A percentile compares a stretch with the other conserved stretches of the same genome.
These are phyloP conservation scores for Pugionium cornutum DNA, from an alignment of 345 rosid genomes.

Conservation along the genomic window DNA sequence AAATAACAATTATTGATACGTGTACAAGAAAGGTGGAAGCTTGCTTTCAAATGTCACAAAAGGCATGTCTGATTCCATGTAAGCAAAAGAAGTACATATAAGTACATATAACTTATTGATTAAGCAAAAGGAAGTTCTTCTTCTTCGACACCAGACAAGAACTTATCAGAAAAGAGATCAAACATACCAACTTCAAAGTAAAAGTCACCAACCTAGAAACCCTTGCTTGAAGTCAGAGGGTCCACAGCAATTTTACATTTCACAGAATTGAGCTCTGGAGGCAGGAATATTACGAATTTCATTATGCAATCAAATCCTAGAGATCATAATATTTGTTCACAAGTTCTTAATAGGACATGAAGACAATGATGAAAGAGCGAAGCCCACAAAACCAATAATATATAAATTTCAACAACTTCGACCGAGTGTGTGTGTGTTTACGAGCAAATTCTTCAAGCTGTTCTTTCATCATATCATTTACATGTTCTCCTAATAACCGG, in stretches of 20 bases:
- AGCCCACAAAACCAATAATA: not conserved
- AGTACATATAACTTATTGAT: too few species aligned
- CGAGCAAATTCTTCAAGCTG: slow-evolving; percentile 95
- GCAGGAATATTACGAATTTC: slow-evolving; percentile 85
- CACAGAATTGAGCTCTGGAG: slow-evolving; percentile 83
- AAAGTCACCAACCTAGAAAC: slow-evolving; percentile 98
- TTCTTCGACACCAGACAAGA: not conserved
- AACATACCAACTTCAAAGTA: slow-evolving; percentile 79
- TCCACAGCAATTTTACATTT: slow-evolving; percentile 96
- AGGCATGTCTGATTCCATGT: not conserved
- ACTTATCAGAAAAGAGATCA: not conserved
- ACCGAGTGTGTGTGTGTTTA: slow-evolving; percentile 69
- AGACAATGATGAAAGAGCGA: slow-evolving; percentile 3
- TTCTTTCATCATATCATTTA: slow-evolving; percentile 93
- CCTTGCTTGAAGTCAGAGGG: slow-evolving; percentile 89
- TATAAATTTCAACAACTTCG: slow-evolving; percentile 6
- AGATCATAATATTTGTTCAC: not conserved
- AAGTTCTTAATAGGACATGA: not conserved
- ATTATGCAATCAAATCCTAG: slow-evolving; percentile 52
- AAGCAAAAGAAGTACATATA: not conserved
- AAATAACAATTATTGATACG: slow-evolving; percentile 27
- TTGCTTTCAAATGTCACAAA: not conserved
- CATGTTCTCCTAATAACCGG: slow-evolving; percentile 83
- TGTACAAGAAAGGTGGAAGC: slow-evolving; percentile 14
- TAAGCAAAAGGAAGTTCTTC: not conserved